Percentiles rank a stretch among this genome's conserved stretches.
Conservation (phyloP, 345 rosid species). For the Eucalyptus marginata region DNA sequence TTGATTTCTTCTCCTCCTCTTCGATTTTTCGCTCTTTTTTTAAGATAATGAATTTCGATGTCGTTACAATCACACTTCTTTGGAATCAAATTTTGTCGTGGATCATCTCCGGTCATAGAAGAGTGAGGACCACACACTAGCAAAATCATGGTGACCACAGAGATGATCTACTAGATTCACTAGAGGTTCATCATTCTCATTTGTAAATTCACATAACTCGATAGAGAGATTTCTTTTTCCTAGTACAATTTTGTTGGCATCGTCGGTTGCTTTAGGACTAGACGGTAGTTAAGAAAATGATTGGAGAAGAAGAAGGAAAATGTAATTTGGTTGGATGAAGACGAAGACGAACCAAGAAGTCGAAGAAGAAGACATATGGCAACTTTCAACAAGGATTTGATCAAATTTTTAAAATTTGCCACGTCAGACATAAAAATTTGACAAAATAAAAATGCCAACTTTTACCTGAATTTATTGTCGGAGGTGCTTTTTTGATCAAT, state of each 20-base stretch:
- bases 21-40: accelerated
- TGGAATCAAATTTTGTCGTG: not conserved
- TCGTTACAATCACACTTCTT: not conserved
- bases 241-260: too few species aligned
- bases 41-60: not conserved
- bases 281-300: not conserved
- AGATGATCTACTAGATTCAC: not conserved
- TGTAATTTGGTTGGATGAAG: not conserved
- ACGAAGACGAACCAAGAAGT: not conserved
- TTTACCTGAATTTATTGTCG: too few species aligned
- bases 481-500: too few species aligned
- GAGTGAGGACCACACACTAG: not conserved
- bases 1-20: not conserved
- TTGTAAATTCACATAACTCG: not conserved
- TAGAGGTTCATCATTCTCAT: too few species aligned
- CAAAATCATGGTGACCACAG: not conserved
- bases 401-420: too few species aligned
- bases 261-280: not conserved
- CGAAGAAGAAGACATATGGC: too few species aligned
- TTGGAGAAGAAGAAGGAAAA: not conserved
- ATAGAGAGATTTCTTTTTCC: too few species aligned
- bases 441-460: not conserved
- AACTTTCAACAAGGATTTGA: too few species aligned
- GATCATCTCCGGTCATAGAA: accelerated
- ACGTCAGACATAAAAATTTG: too few species aligned